Evolutionary conservation across 176 grass and related monocot species (phyloP), one percentile per base, ranked within the genome.

Genomic region (Cocos nucifera): DNA sequence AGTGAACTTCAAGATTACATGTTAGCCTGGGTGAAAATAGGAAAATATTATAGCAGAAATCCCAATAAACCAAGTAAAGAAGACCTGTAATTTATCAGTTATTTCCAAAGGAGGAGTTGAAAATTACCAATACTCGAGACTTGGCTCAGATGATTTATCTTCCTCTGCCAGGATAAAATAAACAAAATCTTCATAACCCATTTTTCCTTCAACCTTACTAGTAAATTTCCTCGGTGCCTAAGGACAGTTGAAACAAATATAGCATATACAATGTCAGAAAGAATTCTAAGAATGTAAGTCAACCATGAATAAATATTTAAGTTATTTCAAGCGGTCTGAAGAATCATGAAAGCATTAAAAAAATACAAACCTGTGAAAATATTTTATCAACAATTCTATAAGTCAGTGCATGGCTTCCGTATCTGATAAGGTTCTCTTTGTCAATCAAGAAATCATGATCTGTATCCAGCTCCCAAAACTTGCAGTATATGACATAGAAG

Each of bases 381-480:
- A 98, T 76, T 69, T 84, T 86, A 73, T 98, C 94, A 61, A 98
- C 94, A 78, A 98, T 98, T 79, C 94, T 89, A 49, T 98, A 98
- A 20, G 94, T 98, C 70, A 98, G 77, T 44, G 94, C 85, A 78
- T 98, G 88, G 63, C 93, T 98, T 59, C 94, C 94, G 69, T 98
- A 98, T 98, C 74, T 88, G 63, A 98, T 93, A 54, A 98, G 88
- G 64, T 98, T 98, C 69, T 98, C 94, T 82, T 93, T 98, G 69
- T 98, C 94, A 58, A 98, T 98, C 26, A 93, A 83, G 77, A 98
- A 93, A 78, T 98, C 94, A 68, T 98, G 94, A 81, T 98, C 94
- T 74, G 94, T 79, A 61, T 93, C 94, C 51, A 98, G 79, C 79
- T 98, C 94, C 94, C 94, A 98, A 64, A 98, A 98, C 64, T 98